These are phyloP conservation scores for Candolleomyces aberdarensis DNA, from an alignment of 768 basidiomycete species.

Conservation along the genomic window DNA sequence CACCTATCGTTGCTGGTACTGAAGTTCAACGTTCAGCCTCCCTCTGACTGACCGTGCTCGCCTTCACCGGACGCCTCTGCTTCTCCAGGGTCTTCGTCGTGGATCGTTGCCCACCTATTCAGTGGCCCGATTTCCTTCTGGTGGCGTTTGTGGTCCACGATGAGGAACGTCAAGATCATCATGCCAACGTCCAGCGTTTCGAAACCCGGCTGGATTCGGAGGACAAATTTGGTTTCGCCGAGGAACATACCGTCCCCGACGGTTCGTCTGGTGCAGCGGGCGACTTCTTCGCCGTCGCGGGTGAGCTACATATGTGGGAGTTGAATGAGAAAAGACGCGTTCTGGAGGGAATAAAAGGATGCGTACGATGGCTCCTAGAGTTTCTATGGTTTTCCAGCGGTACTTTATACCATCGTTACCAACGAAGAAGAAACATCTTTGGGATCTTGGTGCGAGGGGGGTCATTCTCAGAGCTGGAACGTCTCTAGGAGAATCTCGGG, in stretches of 20 bases:
- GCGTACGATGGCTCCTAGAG: background rate
- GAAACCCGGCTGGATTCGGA: background rate
- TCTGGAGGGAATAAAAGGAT: background rate
- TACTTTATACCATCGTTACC: background rate
- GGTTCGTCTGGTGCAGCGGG: background rate
- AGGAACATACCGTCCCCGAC: background rate
- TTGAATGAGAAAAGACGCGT: background rate
- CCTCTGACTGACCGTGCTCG: background rate
- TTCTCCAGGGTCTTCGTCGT: background rate
- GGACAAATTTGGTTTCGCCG: background rate
- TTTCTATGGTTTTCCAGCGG: constrained; percentile 1
- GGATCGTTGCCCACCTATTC: background rate
- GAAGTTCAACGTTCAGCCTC: background rate
- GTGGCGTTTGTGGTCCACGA: background rate
- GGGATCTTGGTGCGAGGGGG: background rate
- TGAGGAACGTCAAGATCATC: background rate
- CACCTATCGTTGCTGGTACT: background rate
- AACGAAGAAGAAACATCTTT: background rate
- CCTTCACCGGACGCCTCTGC: background rate
- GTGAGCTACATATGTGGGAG: background rate
- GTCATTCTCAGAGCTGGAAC: background rate
- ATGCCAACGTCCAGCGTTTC: background rate
- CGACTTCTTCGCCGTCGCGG: background rate
- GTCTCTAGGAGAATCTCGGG: background rate
- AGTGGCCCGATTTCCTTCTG: background rate